These are phyloP conservation scores for Didymella segeticola DNA, from an alignment of 2,329 filamentous ascomycete species.

Conservation along the genomic window DNA sequence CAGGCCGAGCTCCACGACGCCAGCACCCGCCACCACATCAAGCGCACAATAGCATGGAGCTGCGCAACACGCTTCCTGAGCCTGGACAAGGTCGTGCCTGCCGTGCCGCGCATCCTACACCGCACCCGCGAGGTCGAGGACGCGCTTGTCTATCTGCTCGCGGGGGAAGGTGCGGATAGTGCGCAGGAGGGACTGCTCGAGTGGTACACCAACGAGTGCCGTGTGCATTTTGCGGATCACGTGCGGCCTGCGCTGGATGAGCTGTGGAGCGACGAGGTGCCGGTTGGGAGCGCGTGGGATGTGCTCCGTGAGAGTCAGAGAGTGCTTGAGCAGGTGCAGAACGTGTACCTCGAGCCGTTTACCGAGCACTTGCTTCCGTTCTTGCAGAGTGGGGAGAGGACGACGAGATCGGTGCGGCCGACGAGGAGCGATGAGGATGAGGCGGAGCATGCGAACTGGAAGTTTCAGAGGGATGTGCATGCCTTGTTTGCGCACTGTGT, in stretches of 20 bases:
- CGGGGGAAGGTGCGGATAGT: slow-evolving; percentile 31
- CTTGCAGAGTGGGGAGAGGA: slow-evolving; percentile 31
- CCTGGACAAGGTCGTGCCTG: slow-evolving; percentile 37
- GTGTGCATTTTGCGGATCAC: slow-evolving; percentile 49
- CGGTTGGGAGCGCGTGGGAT: slow-evolving; percentile 35
- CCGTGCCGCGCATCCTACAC: slow-evolving; percentile 22
- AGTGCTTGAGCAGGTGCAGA: slow-evolving; percentile 46
- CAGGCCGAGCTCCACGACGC: slow-evolving; percentile 45
- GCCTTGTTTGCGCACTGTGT: slow-evolving; percentile 70
- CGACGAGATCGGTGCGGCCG: slow-evolving; percentile 46
- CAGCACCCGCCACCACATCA: slow-evolving; percentile 43
- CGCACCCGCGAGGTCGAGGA: slow-evolving; percentile 45
- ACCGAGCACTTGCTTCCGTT: slow-evolving; percentile 44
- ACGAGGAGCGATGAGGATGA: slow-evolving; percentile 36
- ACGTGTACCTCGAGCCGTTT: slow-evolving; percentile 47
- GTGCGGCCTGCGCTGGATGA: slow-evolving; percentile 38
- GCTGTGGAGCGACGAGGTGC: slow-evolving; percentile 40
- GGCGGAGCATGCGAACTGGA: slow-evolving; percentile 38
- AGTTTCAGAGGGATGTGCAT: slow-evolving; percentile 68
- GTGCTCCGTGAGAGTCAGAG: slow-evolving; percentile 47
- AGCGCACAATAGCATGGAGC: slow-evolving; percentile 54
- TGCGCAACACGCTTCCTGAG: slow-evolving; percentile 54
- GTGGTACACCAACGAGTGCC: slow-evolving; percentile 56
- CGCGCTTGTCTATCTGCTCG: slow-evolving; percentile 45
- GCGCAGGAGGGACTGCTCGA: slow-evolving; percentile 45